Evolutionary conservation across 1,284 basidiomycete species (phyloP), one percentile per base, ranked within the genome.

Genomic region (Sutorius eximius): DNA sequence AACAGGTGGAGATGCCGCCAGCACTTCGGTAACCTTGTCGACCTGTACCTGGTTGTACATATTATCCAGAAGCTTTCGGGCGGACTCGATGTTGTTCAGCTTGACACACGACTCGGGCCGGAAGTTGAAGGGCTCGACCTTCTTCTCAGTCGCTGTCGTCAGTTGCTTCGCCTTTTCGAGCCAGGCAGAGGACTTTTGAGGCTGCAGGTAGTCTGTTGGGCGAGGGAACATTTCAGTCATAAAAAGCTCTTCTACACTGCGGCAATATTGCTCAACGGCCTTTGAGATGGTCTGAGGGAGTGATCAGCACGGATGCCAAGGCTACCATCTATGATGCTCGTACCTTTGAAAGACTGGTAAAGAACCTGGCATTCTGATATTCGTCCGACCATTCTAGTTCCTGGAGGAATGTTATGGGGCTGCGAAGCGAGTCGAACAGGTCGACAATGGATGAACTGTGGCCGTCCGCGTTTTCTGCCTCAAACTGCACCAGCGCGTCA

Each of bases 371-470:
- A 60, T 93, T 84, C 66, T 96, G 91, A 62, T 91, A 91, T 45
- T 86, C 82, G 67, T 98, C 91, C 8, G 90, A 87, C 96, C 97
- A 99, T 60, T 94, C 83, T 38, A 99, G 78, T 49, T 91, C 89
- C 66, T 93, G 82, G 46, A 99, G 75, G 71, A 97, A 95, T 51
- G 86, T 82, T 61, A 96, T 88, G 0, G 95, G 94, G 66, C 93
- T 95, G 54, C 91, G 86, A 56, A 98, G 80, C 1, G 95, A 98
- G 55, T 93, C 94, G 66, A 98, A 98, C 1, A 99, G 78, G 72
- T 99, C 97, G 40, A 95, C 87, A 54, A 99, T 95, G 0, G 95
- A 98, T 37, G 94, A 95, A 66, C 93, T 96, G 66, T 97, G 93
- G 0, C 91, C 89, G 61, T 92, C 91, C 3, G 82, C 71, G 41